These are phyloP conservation scores for Prosopis cineraria DNA, from an alignment of 306 rosid genomes.

Conservation along the genomic window DNA sequence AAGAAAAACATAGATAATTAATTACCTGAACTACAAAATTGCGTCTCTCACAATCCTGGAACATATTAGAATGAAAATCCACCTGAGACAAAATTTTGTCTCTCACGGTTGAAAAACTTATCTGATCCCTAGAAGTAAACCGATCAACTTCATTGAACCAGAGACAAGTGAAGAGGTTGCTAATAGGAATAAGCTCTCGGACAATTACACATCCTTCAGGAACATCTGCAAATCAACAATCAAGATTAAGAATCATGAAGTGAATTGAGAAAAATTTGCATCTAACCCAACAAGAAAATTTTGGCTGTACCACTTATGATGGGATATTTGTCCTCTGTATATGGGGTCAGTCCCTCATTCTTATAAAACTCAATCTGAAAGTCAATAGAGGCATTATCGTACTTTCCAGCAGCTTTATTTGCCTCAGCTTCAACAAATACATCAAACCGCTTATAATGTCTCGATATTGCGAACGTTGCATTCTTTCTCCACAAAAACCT, in stretches of 20 bases:
- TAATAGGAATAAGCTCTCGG: slow-evolving; percentile 66
- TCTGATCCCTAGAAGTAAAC: slow-evolving; percentile 74
- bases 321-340: slow-evolving; percentile 62
- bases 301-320: slow-evolving; percentile 67
- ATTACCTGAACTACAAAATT: slow-evolving; percentile 88
- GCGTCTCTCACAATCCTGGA: slow-evolving; percentile 90
- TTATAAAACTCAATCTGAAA: slow-evolving; percentile 58
- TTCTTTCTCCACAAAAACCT: slow-evolving; percentile 67
- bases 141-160: slow-evolving; percentile 78
- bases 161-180: slow-evolving; percentile 66
- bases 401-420: slow-evolving; percentile 62
- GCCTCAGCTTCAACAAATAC: slow-evolving; percentile 60
- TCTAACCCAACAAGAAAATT: not conserved
- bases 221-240: slow-evolving; percentile 54
- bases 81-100: slow-evolving; percentile 65
- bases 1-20: not conserved
- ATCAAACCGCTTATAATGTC: slow-evolving; percentile 65
- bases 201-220: slow-evolving; percentile 70
- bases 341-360: slow-evolving; percentile 66
- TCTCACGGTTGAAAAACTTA: slow-evolving; percentile 82
- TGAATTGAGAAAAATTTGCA: not conserved
- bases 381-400: slow-evolving; percentile 58
- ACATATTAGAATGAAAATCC: slow-evolving; percentile 74
- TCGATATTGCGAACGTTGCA: slow-evolving; percentile 64
- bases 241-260: slow-evolving; percentile 7